phyloP scores from a whole-genome alignment of 495 filamentous ascomycete genomes.

The Lasiosphaeris hirsuta region DNA sequence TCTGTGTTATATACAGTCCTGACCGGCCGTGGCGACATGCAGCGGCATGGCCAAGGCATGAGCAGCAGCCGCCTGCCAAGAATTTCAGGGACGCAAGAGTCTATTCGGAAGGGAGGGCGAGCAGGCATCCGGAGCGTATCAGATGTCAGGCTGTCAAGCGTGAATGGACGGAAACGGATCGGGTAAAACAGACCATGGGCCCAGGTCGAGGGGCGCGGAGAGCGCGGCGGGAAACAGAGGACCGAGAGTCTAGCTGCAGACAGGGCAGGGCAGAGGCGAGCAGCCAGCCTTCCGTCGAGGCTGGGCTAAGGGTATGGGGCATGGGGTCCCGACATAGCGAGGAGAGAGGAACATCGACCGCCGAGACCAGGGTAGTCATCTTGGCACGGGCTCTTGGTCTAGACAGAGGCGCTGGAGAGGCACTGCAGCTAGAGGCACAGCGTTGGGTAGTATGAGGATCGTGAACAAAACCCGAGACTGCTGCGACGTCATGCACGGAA shows the following conservation, averaged over 20 bases:
- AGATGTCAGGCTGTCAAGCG: constrained; percentile 39
- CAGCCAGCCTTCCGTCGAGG: too few species aligned
- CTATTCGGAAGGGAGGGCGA: constrained; percentile 39
- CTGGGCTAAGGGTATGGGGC: too few species aligned
- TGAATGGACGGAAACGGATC: constrained; percentile 29
- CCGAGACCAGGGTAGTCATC: constrained; percentile 5
- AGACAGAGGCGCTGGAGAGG: too few species aligned
- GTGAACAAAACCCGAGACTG: constrained; percentile 12
- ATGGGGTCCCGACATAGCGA: too few species aligned
- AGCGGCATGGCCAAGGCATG: constrained; percentile 33
- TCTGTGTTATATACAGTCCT: constrained; percentile 40
- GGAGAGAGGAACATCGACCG: not conserved
- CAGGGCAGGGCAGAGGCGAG: too few species aligned
- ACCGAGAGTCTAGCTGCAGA: constrained; percentile 13
- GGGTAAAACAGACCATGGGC: constrained; percentile 41
- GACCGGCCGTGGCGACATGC: constrained; percentile 16
- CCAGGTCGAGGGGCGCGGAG: constrained; percentile 16
- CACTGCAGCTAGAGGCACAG: constrained; percentile 6
- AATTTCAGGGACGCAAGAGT: constrained; percentile 30
- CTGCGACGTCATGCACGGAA: constrained; percentile 39
- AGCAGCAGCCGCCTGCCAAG: constrained; percentile 39
- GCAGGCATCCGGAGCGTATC: constrained; percentile 46
- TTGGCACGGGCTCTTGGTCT: not conserved
- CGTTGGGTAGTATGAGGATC: not conserved
- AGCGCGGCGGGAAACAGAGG: constrained; percentile 18